A percentile compares a stretch with the other conserved stretches of the same genome.
Conservation (phyloP, 495 filamentous ascomycete genomes). For the Aspergillus ellipticus region DNA sequence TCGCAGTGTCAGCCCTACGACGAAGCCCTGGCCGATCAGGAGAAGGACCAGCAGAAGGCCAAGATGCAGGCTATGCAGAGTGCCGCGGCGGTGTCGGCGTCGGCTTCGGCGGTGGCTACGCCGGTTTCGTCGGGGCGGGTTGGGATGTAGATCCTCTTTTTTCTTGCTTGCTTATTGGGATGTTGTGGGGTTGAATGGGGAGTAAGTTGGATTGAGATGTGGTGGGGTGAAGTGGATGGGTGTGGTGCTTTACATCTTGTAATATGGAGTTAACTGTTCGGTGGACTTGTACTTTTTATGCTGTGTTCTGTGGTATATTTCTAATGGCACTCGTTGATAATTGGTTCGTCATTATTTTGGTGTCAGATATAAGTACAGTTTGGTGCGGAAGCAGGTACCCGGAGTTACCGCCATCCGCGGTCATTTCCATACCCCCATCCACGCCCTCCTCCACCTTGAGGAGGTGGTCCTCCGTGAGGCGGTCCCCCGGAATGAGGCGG, state of each 20-base stretch:
- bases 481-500: constrained; percentile 28
- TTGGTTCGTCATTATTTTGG: background rate
- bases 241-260: background rate
- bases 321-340: too few species aligned
- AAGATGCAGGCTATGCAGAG: constrained; percentile 2
- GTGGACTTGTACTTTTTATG: too few species aligned
- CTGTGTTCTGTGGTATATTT: too few species aligned
- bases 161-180: too few species aligned
- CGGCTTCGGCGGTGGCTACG: background rate
- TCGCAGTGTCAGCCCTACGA: constrained; percentile 25
- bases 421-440: constrained; percentile 20
- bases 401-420: constrained; percentile 22
- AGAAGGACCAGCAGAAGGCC: constrained; percentile 3
- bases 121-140: background rate
- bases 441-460: background rate
- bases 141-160: too few species aligned
- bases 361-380: background rate
- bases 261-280: too few species aligned
- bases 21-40: constrained; percentile 19
- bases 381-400: background rate
- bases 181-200: background rate
- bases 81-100: background rate
- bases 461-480: too few species aligned
- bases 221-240: background rate
- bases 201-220: background rate